Conservation (phyloP, 257 asterid species). For the Salvia splendens region DNA sequence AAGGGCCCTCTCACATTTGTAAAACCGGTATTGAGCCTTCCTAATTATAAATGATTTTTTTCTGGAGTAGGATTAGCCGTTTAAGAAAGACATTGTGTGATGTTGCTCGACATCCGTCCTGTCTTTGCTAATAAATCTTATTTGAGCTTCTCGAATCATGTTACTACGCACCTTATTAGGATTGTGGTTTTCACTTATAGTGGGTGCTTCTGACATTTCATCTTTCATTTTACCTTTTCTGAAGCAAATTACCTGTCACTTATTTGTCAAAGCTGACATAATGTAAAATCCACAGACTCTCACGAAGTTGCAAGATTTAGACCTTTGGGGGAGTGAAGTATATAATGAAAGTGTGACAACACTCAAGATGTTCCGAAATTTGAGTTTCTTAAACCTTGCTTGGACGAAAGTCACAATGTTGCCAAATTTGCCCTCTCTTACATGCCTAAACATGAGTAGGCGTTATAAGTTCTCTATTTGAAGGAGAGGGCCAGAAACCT, state of each 20-base stretch:
- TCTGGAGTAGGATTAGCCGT: neutral
- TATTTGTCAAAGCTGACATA: slow-evolving; percentile 19
- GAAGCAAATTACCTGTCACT: slow-evolving; percentile 17
- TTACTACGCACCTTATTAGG: neutral
- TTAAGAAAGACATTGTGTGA: neutral
- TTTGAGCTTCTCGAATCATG: slow-evolving; percentile 5
- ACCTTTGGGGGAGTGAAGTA: slow-evolving; percentile 86
- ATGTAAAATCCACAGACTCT: slow-evolving; percentile 55
- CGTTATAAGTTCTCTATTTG: slow-evolving; percentile 56
- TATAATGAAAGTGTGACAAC: slow-evolving; percentile 61
- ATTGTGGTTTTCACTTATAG: slow-evolving; percentile 19
- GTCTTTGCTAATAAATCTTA: slow-evolving; percentile 8
- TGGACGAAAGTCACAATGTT: slow-evolving; percentile 79
- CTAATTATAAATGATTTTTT: neutral
- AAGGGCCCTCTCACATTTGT: neutral
- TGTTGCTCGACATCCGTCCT: neutral
- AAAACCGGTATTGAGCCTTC: neutral
- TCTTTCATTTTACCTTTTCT: neutral
- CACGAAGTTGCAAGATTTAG: slow-evolving; percentile 62
- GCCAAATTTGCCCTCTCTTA: slow-evolving; percentile 62
- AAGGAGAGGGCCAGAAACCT: slow-evolving; percentile 55
- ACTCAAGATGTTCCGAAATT: slow-evolving; percentile 55
- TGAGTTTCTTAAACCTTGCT: slow-evolving; percentile 71
- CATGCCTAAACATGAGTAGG: slow-evolving; percentile 83
- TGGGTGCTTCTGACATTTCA: neutral